Evolutionary conservation across 2,329 filamentous ascomycete genomes (phyloP).

Genomic region (Alternaria triticina): DNA sequence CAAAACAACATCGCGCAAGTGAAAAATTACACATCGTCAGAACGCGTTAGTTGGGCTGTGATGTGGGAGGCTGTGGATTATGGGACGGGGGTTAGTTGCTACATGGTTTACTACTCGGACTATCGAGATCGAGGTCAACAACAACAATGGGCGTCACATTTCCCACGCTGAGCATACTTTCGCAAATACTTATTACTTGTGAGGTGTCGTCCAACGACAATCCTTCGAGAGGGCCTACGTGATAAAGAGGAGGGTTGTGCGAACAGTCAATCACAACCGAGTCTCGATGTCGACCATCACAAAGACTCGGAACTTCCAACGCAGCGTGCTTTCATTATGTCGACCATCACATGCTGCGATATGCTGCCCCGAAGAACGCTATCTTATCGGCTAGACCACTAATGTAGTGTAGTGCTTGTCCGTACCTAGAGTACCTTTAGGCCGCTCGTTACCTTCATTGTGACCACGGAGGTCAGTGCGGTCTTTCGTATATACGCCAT

Average conservation of each 20-base stretch:
- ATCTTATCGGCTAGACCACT: neutral
- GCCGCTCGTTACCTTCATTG: neutral
- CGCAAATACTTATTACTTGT: neutral
- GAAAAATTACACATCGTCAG: no score
- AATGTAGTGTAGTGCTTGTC: neutral
- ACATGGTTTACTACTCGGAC: neutral
- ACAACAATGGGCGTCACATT: no score
- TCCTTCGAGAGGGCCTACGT: neutral
- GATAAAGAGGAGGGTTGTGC: neutral
- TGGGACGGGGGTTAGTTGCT: neutral
- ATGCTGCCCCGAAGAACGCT: neutral
- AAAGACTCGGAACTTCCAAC: neutral
- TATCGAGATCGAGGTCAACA: neutral
- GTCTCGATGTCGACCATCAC: neutral
- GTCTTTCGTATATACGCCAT: neutral
- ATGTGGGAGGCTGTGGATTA: neutral
- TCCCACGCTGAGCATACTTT: neutral
- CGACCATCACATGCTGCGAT: neutral
- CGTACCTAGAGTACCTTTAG: neutral
- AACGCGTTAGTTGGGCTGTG: neutral
- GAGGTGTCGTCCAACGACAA: neutral
- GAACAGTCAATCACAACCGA: neutral
- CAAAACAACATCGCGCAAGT: no score
- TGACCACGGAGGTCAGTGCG: neutral
- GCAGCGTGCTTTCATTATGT: rapidly evolving